Base-by-base conservation (phyloP, 345 rosid genomes). In the Melaleuca quinquenervia region DNA sequence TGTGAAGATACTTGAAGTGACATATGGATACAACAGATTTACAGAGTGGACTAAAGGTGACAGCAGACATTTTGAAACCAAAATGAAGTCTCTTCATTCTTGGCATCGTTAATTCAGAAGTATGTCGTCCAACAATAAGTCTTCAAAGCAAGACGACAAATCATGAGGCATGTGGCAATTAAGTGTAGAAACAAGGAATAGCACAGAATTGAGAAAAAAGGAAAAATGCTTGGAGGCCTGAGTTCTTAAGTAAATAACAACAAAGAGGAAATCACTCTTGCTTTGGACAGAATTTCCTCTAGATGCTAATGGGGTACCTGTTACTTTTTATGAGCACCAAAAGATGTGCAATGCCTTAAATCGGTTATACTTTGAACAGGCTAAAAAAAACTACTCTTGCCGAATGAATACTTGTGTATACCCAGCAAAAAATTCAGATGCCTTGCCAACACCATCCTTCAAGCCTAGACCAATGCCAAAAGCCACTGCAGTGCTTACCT, bases 401-500 rank as follows among this genome's bases (percentile, higher is more conserved):
- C 26, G 1, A 70, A 70, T 70, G 45, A 70, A 24, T 7, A 15
- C 22, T 83, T 27, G 70, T 7, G 50, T 90, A 52, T 91, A 95
- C 99, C 99, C 99, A 55, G 99, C 97, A 56, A 96, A 97, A 93
- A 91, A 96, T 89, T 97, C 98, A 0, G 98, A 92, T 5, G 96
- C 99, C 91, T 94, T 96, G 90, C 92, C 96, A 84, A 89, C 91
- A 85, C 96, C 98, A 58, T 94, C 98, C 84, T 90, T 92, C 84
- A 96, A 89, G 85, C 98, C 98, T 84, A 96, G 74, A 82, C 96
- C 95, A 84, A 96, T 82, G 83, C 98, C 98, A 90, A 96, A 96
- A 22, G 93, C 96, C 89, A 94, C 96, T 2, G 98, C 98, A 86
- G 95, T 50, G 85, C 92, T 82, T 12, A 95, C 95, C 98, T 97